Percentiles rank a stretch among this genome's conserved stretches.
These are phyloP conservation scores for Casaregolazyma suthepensis DNA, from an alignment of 1,139 yeast species.

Conservation along the genomic window DNA sequence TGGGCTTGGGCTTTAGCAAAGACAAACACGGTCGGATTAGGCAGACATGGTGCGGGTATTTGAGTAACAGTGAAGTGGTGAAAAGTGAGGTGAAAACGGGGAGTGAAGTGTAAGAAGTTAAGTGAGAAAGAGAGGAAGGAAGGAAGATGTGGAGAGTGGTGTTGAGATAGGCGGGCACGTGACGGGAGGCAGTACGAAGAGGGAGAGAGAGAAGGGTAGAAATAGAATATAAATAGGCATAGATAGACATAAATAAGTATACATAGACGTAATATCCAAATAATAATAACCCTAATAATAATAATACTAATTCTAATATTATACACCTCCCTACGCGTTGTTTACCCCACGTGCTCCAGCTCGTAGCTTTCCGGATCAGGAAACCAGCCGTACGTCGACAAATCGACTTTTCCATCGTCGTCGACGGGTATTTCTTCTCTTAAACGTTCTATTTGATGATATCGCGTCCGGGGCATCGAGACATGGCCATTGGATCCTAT, in stretches of 20 bases:
- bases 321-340: not conserved
- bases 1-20: not conserved
- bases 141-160: too few relatives aligned
- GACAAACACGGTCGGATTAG: constrained; percentile 2
- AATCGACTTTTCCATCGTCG: constrained; percentile 37
- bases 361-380: constrained; percentile 36
- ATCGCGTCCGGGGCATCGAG: constrained; percentile 38
- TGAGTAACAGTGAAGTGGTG: too few relatives aligned
- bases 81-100: too few relatives aligned
- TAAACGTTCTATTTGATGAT: constrained; percentile 45
- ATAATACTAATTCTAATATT: too few relatives aligned
- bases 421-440: constrained; percentile 46
- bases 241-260: not conserved
- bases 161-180: too few relatives aligned
- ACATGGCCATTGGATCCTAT: constrained; percentile 56
- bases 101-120: not conserved
- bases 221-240: not conserved
- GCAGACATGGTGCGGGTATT: constrained; percentile 3
- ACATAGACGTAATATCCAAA: too few relatives aligned
- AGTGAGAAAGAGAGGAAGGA: too few relatives aligned
- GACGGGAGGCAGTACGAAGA: too few relatives aligned
- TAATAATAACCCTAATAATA: too few relatives aligned
- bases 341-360: not conserved
- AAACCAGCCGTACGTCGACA: constrained; percentile 60
- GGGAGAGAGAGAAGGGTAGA: not conserved